Evolutionary conservation across 1,284 basidiomycete genomes (phyloP).

Genomic region (Tilletia horrida): DNA sequence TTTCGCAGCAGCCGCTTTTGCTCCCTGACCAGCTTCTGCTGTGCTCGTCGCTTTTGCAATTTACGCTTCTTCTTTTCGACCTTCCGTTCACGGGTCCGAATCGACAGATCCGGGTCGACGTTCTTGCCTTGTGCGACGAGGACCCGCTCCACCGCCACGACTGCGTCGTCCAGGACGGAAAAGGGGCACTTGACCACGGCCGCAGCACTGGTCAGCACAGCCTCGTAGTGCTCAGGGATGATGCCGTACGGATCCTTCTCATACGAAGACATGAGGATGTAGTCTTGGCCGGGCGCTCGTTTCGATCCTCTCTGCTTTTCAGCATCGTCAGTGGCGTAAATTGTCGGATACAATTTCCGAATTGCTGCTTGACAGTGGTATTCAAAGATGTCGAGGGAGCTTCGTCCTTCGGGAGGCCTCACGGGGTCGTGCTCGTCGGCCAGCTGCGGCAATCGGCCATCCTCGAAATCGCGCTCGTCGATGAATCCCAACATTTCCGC

Average conservation of each 20-base stretch:
- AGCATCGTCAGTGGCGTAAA: not conserved
- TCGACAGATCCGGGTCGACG: not conserved
- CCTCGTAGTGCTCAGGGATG: conserved; percentile 10
- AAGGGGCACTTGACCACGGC: not conserved
- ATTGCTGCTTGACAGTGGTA: not conserved
- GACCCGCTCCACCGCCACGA: not conserved
- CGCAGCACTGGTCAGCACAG: not conserved
- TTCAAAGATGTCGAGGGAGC: not conserved
- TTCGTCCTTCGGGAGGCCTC: not conserved
- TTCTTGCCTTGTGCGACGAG: not conserved
- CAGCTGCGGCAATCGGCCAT: not conserved
- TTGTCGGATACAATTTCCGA: not conserved
- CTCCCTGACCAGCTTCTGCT: not conserved
- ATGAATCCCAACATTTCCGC: conserved; percentile 9
- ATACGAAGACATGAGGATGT: not conserved
- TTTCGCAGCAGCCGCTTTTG: not conserved
- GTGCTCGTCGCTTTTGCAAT: not conserved
- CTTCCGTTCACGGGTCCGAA: not conserved
- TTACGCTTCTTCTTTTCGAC: not conserved
- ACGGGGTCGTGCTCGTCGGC: conserved; percentile 3
- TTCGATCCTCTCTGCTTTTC: not conserved
- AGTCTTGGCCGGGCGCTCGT: not conserved
- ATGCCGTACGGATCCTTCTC: not conserved
- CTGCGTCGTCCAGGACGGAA: not conserved
- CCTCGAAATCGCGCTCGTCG: conserved; percentile 10